phyloP scores from a whole-genome alignment of 225 moss, liverwort and hornwort species.

The Pseudoscleropodium purum region DNA sequence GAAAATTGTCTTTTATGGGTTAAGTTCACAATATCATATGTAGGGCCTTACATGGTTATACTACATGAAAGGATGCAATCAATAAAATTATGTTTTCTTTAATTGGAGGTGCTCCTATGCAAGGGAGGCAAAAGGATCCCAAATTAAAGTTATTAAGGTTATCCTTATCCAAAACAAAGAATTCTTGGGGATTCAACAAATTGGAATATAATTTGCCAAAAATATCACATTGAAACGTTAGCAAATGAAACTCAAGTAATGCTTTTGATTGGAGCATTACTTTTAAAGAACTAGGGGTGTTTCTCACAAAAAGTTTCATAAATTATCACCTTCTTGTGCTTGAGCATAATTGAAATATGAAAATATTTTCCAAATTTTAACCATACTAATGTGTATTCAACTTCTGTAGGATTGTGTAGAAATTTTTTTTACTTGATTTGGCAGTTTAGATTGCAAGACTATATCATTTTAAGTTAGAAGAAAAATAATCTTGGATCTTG shows the following conservation, averaged over 20 bases:
- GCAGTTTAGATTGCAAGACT: too few relatives aligned
- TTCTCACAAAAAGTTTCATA: neutral
- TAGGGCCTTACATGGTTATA: neutral
- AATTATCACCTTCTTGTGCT: neutral
- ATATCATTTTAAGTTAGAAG: too few relatives aligned
- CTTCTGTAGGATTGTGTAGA: rapidly evolving
- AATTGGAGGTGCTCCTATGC: rapidly evolving
- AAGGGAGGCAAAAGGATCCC: rapidly evolving
- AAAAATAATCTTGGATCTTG: neutral
- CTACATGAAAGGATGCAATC: rapidly evolving
- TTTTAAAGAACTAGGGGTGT: neutral
- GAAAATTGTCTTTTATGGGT: neutral
- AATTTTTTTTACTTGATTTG: rapidly evolving
- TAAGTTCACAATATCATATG: neutral
- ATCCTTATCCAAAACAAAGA: neutral
- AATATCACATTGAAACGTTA: neutral
- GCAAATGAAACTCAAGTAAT: neutral
- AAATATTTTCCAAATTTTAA: neutral
- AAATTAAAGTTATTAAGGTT: neutral
- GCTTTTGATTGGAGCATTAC: too few relatives aligned
- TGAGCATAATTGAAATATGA: neutral
- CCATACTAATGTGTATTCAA: neutral
- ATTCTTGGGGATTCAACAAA: neutral
- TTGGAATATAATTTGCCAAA: neutral
- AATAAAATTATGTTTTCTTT: neutral